phyloP scores from a whole-genome alignment of 768 basidiomycete species.

The Panaeolus papilionaceus region DNA sequence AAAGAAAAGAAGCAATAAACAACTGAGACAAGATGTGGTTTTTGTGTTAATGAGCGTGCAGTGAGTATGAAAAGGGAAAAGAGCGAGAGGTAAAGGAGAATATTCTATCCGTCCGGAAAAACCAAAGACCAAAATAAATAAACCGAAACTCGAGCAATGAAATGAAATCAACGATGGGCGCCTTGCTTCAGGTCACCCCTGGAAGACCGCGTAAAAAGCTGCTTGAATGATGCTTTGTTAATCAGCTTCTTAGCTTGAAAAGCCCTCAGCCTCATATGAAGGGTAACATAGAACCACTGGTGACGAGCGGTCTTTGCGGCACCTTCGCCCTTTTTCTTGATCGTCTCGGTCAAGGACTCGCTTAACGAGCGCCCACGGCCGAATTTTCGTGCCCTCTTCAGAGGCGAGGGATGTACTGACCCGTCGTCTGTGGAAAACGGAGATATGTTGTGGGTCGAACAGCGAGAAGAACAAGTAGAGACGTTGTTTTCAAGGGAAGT shows the following conservation, averaged over 20 bases:
- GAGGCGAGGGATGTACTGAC: neutral
- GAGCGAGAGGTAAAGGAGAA: too few relatives aligned
- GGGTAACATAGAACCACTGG: slow-evolving; percentile 3
- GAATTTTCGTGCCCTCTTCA: neutral
- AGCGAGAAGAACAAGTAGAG: neutral
- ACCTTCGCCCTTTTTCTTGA: neutral
- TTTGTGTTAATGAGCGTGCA: too few relatives aligned
- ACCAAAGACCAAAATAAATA: neutral
- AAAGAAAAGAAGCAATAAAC: too few relatives aligned
- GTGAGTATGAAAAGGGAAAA: too few relatives aligned
- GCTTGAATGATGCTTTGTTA: neutral
- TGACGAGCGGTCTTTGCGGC: neutral
- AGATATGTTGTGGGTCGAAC: neutral
- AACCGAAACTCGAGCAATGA: neutral
- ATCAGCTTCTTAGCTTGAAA: neutral
- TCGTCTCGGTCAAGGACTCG: neutral
- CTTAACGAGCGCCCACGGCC: neutral
- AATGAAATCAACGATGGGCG: neutral
- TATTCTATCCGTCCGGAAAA: too few relatives aligned
- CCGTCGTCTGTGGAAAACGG: neutral
- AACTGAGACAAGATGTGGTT: too few relatives aligned
- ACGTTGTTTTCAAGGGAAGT: slow-evolving; percentile 6
- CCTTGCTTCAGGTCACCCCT: neutral
- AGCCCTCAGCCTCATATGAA: neutral
- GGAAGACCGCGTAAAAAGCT: neutral